Evolutionary conservation across 2,329 filamentous ascomycete species (phyloP).

Genomic region (Venturia oleaginea): DNA sequence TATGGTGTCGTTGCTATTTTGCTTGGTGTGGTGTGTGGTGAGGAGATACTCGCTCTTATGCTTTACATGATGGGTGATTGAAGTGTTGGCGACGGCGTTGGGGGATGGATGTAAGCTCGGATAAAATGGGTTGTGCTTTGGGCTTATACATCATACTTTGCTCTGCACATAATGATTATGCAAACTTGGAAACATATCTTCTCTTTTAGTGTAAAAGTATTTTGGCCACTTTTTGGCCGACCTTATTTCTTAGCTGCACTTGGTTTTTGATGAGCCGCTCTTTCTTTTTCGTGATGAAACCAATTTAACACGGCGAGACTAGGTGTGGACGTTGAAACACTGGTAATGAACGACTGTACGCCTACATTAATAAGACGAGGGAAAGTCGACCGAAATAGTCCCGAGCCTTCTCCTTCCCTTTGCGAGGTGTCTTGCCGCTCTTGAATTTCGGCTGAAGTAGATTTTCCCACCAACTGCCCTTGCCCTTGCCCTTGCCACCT

Average conservation of each 20-base stretch:
- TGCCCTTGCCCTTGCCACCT: too few species aligned
- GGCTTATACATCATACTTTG: neutral
- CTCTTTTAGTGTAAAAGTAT: conserved; percentile 2
- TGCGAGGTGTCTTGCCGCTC: too few species aligned
- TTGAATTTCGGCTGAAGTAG: too few species aligned
- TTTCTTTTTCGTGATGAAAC: neutral
- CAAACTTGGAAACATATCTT: neutral
- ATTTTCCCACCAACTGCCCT: too few species aligned
- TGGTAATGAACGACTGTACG: too few species aligned
- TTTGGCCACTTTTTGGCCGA: neutral
- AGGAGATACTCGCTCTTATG: neutral
- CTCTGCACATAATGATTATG: neutral
- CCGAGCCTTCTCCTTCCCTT: too few species aligned
- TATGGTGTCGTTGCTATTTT: neutral
- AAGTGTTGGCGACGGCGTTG: conserved; percentile 2
- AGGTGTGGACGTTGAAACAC: too few species aligned
- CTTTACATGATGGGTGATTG: neutral
- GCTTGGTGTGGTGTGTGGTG: neutral
- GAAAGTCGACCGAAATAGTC: too few species aligned
- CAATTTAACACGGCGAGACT: too few species aligned
- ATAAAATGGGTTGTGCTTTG: neutral
- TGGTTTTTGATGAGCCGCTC: too few species aligned
- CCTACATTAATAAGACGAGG: too few species aligned
- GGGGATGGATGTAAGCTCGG: neutral
- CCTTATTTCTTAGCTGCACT: too few species aligned